Evolutionary conservation across 129 eudicot genomes (phyloP).

Genomic region (Logfia minima): DNA sequence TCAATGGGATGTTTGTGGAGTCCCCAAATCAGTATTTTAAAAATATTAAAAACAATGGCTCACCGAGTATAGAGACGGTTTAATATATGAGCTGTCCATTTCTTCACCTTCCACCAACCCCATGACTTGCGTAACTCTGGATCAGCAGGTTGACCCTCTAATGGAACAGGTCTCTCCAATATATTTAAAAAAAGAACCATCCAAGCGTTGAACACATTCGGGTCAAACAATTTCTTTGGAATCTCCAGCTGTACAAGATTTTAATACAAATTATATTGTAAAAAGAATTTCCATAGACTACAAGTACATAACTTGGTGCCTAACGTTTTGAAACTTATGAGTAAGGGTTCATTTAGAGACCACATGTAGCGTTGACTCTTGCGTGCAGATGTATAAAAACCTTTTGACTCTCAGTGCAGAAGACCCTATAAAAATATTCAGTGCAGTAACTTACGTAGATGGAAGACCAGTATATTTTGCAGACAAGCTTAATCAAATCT

Average conservation of each 20-base stretch:
- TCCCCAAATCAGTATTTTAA: not conserved
- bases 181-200: conserved; percentile 83
- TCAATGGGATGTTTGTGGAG: not conserved
- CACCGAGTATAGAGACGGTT: conserved; percentile 96
- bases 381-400: not conserved
- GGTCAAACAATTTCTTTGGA: conserved; percentile 83
- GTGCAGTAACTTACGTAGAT: conserved; percentile 66
- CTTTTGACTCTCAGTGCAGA: not conserved
- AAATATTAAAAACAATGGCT: not conserved
- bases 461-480: conserved; percentile 98
- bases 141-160: conserved; percentile 94
- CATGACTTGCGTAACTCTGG: conserved; percentile 88
- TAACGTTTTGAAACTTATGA: not conserved
- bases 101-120: conserved; percentile 99
- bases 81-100: conserved; percentile 91
- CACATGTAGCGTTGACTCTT: not conserved
- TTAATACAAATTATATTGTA: not conserved
- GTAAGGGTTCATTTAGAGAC: not conserved
- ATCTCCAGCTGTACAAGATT: conserved; percentile 72
- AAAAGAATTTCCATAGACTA: not conserved
- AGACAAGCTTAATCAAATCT: conserved; percentile 87
- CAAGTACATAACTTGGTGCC: not conserved
- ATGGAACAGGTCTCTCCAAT: conserved; percentile 94
- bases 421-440: not conserved
- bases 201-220: conserved; percentile 88